Evolutionary conservation across 768 basidiomycete genomes (phyloP).

Genomic region (Suillus occidentalis): DNA sequence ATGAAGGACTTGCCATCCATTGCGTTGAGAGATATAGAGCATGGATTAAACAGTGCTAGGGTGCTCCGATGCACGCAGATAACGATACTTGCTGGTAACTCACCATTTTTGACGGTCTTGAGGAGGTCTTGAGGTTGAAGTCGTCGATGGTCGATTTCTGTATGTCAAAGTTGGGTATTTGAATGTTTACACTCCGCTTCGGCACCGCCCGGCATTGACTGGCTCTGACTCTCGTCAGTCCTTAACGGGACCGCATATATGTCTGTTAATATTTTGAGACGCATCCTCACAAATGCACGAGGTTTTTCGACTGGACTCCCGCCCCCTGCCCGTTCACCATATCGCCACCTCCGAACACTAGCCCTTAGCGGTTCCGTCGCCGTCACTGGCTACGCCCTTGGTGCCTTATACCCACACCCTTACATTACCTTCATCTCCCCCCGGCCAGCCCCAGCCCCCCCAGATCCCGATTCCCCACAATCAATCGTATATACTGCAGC

Average conservation of each 20-base stretch:
- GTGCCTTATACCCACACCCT: slow-evolving; percentile 71
- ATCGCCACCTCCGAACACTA: slow-evolving; percentile 15
- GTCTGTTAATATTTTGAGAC: slow-evolving; percentile 13
- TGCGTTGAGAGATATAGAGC: slow-evolving; percentile 28
- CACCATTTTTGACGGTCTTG: slow-evolving; percentile 56
- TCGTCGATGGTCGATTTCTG: not conserved
- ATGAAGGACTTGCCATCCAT: slow-evolving; percentile 53
- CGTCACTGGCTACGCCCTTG: slow-evolving; percentile 43
- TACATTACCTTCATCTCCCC: slow-evolving; percentile 72
- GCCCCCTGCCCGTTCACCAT: slow-evolving; percentile 1
- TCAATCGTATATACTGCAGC: slow-evolving; percentile 54
- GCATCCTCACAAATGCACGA: slow-evolving; percentile 11
- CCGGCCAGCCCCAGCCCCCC: slow-evolving; percentile 66
- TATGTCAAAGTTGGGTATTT: too few species aligned
- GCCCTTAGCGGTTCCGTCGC: slow-evolving; percentile 23
- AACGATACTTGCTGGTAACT: slow-evolving; percentile 31
- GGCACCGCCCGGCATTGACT: slow-evolving; percentile 20
- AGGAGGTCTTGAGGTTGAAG: slow-evolving; percentile 31
- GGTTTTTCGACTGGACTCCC: slow-evolving; percentile 18
- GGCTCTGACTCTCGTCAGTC: not conserved
- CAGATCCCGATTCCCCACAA: slow-evolving; percentile 51
- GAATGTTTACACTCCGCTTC: slow-evolving; percentile 20
- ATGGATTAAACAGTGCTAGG: slow-evolving; percentile 41
- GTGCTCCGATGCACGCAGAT: slow-evolving; percentile 34
- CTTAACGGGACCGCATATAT: not conserved